Percentiles rank a stretch among this genome's conserved stretches.
Evolutionary conservation across 2,329 filamentous ascomycete genomes (phyloP).

Genomic region (Akanthomyces muscarius): DNA sequence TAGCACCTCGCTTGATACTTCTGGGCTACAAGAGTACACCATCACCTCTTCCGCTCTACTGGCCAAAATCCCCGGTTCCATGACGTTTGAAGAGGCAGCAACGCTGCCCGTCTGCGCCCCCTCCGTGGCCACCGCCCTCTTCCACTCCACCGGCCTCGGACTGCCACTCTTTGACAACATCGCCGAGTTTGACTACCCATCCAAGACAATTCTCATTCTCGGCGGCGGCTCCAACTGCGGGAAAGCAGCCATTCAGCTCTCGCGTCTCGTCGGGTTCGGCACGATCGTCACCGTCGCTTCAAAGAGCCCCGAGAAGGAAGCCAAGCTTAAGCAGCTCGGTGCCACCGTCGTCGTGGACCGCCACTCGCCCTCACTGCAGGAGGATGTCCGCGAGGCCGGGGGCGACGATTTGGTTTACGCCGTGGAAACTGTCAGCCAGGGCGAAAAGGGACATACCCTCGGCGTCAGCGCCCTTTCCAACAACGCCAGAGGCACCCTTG

Average conservation of each 20-base stretch:
- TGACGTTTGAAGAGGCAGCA: background rate
- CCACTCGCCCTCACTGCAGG: background rate
- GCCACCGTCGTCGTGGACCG: background rate
- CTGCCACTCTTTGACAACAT: background rate
- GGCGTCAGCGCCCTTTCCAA: background rate
- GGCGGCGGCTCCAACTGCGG: background rate
- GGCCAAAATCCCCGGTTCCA: background rate
- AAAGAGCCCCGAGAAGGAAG: background rate
- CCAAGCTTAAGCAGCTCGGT: background rate
- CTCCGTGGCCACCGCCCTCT: background rate
- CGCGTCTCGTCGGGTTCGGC: background rate
- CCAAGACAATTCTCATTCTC: background rate
- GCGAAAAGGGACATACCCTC: background rate
- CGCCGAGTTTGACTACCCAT: background rate
- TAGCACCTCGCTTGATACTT: background rate
- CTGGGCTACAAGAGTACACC: background rate
- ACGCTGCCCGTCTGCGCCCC: background rate
- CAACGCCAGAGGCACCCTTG: background rate
- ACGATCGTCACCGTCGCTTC: background rate
- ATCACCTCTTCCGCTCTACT: background rate
- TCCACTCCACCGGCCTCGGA: background rate
- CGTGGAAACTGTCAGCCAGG: background rate
- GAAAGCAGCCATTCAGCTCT: background rate
- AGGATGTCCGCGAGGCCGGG: background rate
- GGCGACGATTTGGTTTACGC: background rate